Base-by-base conservation (phyloP, 768 basidiomycete species). In the Amylocystis lapponica region DNA sequence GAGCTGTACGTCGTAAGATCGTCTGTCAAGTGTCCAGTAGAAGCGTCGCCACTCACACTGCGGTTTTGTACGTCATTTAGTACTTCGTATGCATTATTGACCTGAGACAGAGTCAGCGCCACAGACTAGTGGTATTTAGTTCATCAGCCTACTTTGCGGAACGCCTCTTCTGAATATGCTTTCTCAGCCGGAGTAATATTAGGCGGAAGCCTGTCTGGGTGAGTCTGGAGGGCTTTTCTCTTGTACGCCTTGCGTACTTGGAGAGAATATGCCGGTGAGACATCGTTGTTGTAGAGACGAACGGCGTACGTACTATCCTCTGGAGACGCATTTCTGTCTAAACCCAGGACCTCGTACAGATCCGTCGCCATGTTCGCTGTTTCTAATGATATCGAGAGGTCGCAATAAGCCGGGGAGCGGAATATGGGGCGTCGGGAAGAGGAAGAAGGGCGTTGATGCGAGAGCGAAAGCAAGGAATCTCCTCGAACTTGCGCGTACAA, bases 181-280 rank as follows among this genome's bases (percentile, higher is more conserved):
- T 80, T 87, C n/a, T 86, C 73, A 7, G 69, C 72, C 11, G 69
- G 51, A 21, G 79, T 75, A n/a, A 72, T 69, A 13, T 70, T 69
- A 30, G 66, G 76, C 4, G 76, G 72, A 2, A 85, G 68, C 33
- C 86, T 70, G 55, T 89, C 86, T 5, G 86, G 86, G 57, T 89
- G 86, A 2, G 84, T 89, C 44, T 78, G 67, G 21, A 89, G 57
- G 2, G 86, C 86, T 55, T 66, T 74, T 63, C 70, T 78, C 61
- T 75, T 80, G 70, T 89, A 89, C n/a, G 86, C 86, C 53, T 75
- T 85, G 48, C 83, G 76, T 49, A 89, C 86, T 89, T 48, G 27
- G 19, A n/a, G 32, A 16, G n/a, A 23, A 9, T 26, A 30, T 23
- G 25, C n/a, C 30, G 27, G 21, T 19, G 19, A 23, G 21, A n/a